phyloP scores from a whole-genome alignment of 2,329 filamentous ascomycete species.

The Aspergillus ochraceoroseus region DNA sequence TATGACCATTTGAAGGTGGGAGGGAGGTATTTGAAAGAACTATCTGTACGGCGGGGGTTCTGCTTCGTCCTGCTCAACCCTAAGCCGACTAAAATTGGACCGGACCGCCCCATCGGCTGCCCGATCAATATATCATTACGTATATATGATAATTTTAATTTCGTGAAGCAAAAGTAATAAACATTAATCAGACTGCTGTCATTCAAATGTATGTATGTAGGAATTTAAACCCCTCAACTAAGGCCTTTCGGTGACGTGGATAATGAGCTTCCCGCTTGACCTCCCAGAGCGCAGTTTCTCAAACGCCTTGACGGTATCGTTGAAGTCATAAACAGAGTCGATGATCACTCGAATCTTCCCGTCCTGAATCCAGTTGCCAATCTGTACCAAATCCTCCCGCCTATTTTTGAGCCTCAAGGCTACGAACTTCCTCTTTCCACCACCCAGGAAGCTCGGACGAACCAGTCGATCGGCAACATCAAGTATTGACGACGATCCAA shows the following conservation, averaged over 20 bases:
- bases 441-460: conserved; percentile 48
- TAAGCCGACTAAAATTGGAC: too few species aligned
- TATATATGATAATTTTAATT: too few species aligned
- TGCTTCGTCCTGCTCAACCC: too few species aligned
- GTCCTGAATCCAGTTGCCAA: conserved; percentile 55
- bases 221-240: too few species aligned
- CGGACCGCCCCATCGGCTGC: too few species aligned
- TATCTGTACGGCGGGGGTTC: too few species aligned
- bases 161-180: too few species aligned
- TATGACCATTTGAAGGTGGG: too few species aligned
- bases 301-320: conserved; percentile 55
- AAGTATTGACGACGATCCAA: conserved; percentile 42
- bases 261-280: conserved; percentile 57
- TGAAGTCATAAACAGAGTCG: conserved; percentile 53
- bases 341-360: conserved; percentile 56
- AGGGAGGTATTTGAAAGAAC: too few species aligned
- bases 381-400: conserved; percentile 45
- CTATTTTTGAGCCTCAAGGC: conserved; percentile 36
- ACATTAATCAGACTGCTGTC: too few species aligned
- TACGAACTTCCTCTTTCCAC: conserved; percentile 43
- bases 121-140: too few species aligned
- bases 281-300: conserved; percentile 54
- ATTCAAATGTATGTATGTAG: too few species aligned
- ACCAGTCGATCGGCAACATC: conserved; percentile 38
- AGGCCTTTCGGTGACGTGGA: conserved; percentile 32